Base-by-base conservation (phyloP, 495 filamentous ascomycete species). In the Daldinia vernicosa region DNA sequence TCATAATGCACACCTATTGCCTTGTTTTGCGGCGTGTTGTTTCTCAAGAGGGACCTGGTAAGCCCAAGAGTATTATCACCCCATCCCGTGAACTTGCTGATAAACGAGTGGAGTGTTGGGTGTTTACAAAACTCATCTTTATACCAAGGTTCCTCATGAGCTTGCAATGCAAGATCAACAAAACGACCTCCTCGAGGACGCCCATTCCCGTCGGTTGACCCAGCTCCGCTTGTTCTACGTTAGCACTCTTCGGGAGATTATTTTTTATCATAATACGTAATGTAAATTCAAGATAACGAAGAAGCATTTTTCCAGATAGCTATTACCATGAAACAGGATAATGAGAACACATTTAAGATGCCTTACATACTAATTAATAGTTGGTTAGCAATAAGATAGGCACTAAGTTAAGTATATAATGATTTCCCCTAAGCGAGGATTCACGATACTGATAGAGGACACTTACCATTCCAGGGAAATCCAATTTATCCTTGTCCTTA, bases 1-100 rank as follows among this genome's bases (percentile, higher is more conserved):
- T 91, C 89, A 70, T 90, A 90, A 70, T 90, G 89, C 0, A 90
- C 85, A 0, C 86, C 87, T 60, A 88, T 90, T 0, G 87, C 84
- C 69, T 87, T 82, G 8, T 83, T 84, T 1, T 84, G 81, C 5
- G 89, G 89, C 14, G 87, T 82, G 64, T 89, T 89, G 69, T 89
- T 87, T 52, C 89, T 76, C 63, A 90, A 69, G 24, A 89, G 69
- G 0, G 84, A 71, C 19, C 76, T 45, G n/a, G 69, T 50, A 17
- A 85, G 68, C 15, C 74, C 79, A 9, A 89, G 75, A 2, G 85
- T 87, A 64, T 85, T 76, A 1, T 84, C 70, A 0, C 80, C 83
- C 88, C 88, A 90, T 27, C 84, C 82, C 0, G 82, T 85, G 47
- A 89, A 82, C 62, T 75, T 76, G 0, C 84, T 79, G 11, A 90